phyloP scores from a whole-genome alignment of 805 yeast genomes.

The Ogataea paradorogensis region DNA sequence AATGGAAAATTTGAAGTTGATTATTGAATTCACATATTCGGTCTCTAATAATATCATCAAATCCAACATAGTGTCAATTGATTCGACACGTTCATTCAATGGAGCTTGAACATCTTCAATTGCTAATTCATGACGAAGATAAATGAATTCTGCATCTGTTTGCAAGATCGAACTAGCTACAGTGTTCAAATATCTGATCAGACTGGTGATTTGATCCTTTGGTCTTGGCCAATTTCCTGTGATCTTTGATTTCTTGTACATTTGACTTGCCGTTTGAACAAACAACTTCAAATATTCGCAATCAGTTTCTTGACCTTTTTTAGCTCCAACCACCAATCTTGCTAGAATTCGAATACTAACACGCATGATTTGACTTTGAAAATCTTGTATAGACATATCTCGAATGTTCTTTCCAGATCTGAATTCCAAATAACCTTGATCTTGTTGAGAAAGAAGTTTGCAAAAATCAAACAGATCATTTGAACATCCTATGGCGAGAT shows the following conservation, averaged over 20 bases:
- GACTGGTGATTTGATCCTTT: slow-evolving; percentile 18
- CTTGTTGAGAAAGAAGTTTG: slow-evolving; percentile 12
- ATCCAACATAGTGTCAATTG: slow-evolving; percentile 22
- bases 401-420: slow-evolving; percentile 22
- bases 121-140: slow-evolving; percentile 20
- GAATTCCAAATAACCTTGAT: slow-evolving; percentile 17
- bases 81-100: slow-evolving; percentile 25
- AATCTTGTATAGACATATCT: slow-evolving; percentile 15
- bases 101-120: slow-evolving; percentile 21
- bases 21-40: slow-evolving; percentile 21
- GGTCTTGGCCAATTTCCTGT: slow-evolving; percentile 5
- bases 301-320: slow-evolving; percentile 2
- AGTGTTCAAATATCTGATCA: slow-evolving; percentile 25
- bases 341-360: slow-evolving; percentile 24
- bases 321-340: slow-evolving; percentile 17
- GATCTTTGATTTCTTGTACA: slow-evolving; percentile 15
- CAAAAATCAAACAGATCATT: slow-evolving; percentile 19
- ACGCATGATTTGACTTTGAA: slow-evolving; percentile 15
- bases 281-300: slow-evolving; percentile 11
- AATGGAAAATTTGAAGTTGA: slow-evolving; percentile 5
- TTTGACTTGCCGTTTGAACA: slow-evolving; percentile 15
- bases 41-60: slow-evolving; percentile 21
- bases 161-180: slow-evolving; percentile 19
- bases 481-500: slow-evolving; percentile 16
- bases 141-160: slow-evolving; percentile 20